Evolutionary conservation across 352 stramenopile species (phyloP), one percentile per base, ranked within the genome.

Genomic region (Blastocystis sp.): DNA sequence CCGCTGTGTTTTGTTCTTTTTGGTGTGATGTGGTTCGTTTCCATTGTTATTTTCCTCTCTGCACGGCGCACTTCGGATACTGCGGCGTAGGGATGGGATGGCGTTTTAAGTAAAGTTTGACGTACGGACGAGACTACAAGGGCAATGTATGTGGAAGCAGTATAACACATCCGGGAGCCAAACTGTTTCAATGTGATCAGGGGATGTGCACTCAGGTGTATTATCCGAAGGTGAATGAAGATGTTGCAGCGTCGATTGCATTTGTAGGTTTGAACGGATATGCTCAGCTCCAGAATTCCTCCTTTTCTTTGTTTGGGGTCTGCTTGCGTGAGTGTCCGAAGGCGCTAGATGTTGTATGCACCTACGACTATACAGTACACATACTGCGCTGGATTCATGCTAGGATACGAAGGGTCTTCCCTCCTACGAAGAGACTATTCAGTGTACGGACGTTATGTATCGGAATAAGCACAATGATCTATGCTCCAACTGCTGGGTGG

Each of bases 151-250:
- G 91, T 29, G 91, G 91, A 40, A 92, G 89, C 4, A 89, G 24
- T 24, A 44, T 29, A 4, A 48, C 16, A 21, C 49, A 54, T 36
- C 67, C 67, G 16, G 67, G 67, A 34, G 8, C 67, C 8, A 44
- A n/a, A 11, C 8, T 29, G 44, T 53, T 46, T n/a, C 14, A 24
- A 14, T 78, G 90, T 0, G 72, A 77, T 2, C 72, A 87, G 18
- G 54, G 85, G n/a, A 40, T 88, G 14, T 77, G 86, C 7, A 65
- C 87, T 0, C 87, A 92, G 32, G 92, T 89, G 8, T 93, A 91
- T 77, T 94, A 93, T 63, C 91, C 91, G 32, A 90, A 90, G n/a
- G 89, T 94, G 61, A 92, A 84, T 18, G 88, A 94, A 67, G 91
- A 94, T 84, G 81, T 94, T 40, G 38, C 92, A n/a, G 88, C 92